These are phyloP conservation scores for Fusarium sp. DNA, from an alignment of 2,329 filamentous ascomycete species.

Conservation along the genomic window DNA sequence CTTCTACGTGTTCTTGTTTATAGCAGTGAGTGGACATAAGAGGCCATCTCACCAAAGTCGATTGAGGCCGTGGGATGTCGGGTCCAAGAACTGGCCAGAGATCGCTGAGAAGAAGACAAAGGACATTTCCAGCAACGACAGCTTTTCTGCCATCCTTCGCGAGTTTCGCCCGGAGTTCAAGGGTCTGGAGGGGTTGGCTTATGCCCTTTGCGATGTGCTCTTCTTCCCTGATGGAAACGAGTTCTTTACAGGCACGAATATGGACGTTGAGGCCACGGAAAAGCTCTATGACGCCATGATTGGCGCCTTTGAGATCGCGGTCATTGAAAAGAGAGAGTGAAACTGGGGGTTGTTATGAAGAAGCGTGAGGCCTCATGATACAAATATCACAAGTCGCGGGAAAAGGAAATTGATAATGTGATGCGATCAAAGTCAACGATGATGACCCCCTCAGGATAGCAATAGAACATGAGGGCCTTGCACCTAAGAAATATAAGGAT, in stretches of 20 bases:
- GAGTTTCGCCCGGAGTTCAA: conserved; percentile 5
- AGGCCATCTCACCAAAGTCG: background rate
- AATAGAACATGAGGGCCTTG: accelerated
- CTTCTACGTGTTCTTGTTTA: conserved; percentile 39
- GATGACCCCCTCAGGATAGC: accelerated
- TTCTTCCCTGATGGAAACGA: background rate
- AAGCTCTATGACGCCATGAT: background rate
- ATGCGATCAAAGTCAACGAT: background rate
- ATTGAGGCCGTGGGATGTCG: background rate
- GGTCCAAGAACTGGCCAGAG: background rate
- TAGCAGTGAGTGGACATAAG: background rate
- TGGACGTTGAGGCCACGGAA: background rate
- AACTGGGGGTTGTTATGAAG: accelerated
- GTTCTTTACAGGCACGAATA: background rate
- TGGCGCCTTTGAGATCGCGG: background rate
- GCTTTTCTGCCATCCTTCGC: background rate
- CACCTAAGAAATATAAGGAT: accelerated
- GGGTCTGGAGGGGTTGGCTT: background rate
- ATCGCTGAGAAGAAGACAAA: background rate
- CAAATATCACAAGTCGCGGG: accelerated
- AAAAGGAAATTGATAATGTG: too few species aligned
- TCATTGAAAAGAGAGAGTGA: accelerated
- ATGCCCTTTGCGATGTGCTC: background rate
- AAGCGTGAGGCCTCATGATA: accelerated
- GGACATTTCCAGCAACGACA: background rate